These are phyloP conservation scores for Retiboletus flavoniger DNA, from an alignment of 1,284 basidiomycete species.

Conservation along the genomic window DNA sequence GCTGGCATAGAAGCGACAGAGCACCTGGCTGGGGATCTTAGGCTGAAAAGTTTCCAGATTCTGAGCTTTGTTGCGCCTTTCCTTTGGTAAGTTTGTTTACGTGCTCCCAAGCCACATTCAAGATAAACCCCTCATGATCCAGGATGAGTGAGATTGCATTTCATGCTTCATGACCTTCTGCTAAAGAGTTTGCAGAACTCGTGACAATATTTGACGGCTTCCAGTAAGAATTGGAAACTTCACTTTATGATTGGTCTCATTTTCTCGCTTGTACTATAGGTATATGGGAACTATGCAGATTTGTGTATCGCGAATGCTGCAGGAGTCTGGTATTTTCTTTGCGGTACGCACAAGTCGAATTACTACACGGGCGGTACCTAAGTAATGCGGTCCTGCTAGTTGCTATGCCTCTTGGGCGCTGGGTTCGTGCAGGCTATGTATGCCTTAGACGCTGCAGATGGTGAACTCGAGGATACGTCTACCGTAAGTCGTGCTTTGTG, in stretches of 20 bases:
- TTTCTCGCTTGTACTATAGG: constrained; percentile 39
- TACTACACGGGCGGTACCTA: neutral
- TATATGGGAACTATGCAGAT: constrained; percentile 86
- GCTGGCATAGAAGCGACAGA: constrained; percentile 51
- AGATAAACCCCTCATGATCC: neutral
- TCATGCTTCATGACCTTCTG: neutral
- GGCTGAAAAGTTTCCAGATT: constrained; percentile 81
- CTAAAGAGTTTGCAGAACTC: constrained; percentile 50
- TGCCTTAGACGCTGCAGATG: constrained; percentile 90
- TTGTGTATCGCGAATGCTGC: constrained; percentile 84
- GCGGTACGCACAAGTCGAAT: constrained; percentile 47
- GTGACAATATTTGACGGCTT: constrained; percentile 80
- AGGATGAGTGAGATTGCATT: constrained; percentile 74
- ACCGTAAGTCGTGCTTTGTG: constrained; percentile 37
- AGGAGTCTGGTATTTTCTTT: constrained; percentile 93
- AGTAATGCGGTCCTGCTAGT: constrained; percentile 39
- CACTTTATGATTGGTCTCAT: neutral
- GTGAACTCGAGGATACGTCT: constrained; percentile 56
- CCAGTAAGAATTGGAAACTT: constrained; percentile 50
- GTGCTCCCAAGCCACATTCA: neutral
- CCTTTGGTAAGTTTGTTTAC: constrained; percentile 63
- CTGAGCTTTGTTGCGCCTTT: constrained; percentile 84
- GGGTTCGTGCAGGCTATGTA: constrained; percentile 88
- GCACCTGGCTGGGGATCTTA: constrained; percentile 43
- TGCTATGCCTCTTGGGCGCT: constrained; percentile 77